Evolutionary conservation across 768 basidiomycete genomes (phyloP), one percentile per base, ranked within the genome.

Genomic region (Leucosporidium yakuticum): DNA sequence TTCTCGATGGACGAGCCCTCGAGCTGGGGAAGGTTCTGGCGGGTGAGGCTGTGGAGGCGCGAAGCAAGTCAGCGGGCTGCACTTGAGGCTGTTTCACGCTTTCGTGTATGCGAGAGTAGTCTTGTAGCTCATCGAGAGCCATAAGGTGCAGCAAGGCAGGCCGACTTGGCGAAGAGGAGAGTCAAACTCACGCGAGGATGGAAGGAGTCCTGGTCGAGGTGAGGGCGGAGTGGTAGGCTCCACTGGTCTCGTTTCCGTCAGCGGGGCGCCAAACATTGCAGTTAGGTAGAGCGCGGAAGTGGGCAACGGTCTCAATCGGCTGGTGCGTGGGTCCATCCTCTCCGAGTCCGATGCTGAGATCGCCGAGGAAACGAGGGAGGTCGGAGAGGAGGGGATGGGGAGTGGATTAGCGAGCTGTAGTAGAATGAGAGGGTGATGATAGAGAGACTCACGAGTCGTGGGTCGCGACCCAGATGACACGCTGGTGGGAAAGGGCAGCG

Each of bases 181-280:
- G n/a, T n/a, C 0, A 14, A 9, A 51, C 53, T 36, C 6, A 60
- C 60, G 25, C 48, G 66, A 91, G 81, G 73, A 94, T 83, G 31
- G 91, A 92, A 34, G 93, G 92, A 3, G 90, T 94, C 74, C 82
- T 79, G 69, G 80, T 84, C 69, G 90, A 87, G 71, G 84, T 82
- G 74, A 97, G 79, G 56, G 92, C 88, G 65, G 87, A 85, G 68
- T 85, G 79, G 83, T 96, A 96, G 23, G 93, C 85, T 27, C 93
- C 93, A 27, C 90, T 92, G n/a, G 91, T 93, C 83, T 97, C 94
- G 79, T 96, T 95, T 44, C 94, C 93, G 78, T 96, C 92, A 32
- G 92, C 91, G 8, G 63, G 69, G 73, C 77, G 72, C 80, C 79
- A 81, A 83, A 96, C 91, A 70, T 89, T 88, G 61, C 90, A 81